Evolutionary conservation across 2,329 filamentous ascomycete genomes (phyloP).

Genomic region (Rachicladosporium sp.): DNA sequence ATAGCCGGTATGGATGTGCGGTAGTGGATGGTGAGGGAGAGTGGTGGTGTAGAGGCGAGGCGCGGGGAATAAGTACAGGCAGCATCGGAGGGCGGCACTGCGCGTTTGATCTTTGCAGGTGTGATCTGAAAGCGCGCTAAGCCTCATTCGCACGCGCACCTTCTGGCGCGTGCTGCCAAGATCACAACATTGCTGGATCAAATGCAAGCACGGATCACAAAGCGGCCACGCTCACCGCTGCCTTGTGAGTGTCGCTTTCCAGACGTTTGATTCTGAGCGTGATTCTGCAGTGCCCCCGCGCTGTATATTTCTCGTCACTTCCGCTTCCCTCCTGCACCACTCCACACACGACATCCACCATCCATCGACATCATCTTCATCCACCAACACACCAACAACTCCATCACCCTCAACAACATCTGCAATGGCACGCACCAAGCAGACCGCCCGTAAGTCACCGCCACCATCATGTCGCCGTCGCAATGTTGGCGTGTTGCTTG

Average conservation of each 20-base stretch:
- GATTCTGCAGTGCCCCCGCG: slow-evolving; percentile 8
- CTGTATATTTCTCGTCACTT: slow-evolving; percentile 6
- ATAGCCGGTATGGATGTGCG: slow-evolving; percentile 4
- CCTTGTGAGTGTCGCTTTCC: slow-evolving; percentile 1
- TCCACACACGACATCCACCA: slow-evolving; percentile 6
- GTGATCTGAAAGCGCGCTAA: slow-evolving; percentile 7
- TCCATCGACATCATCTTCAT: slow-evolving; percentile 11
- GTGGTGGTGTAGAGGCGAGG: slow-evolving; percentile 1
- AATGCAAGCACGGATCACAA: slow-evolving; percentile 4
- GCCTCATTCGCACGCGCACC: slow-evolving; percentile 1
- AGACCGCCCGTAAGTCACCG: slow-evolving; percentile 41
- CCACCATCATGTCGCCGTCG: slow-evolving; percentile 42
- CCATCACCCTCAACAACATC: slow-evolving; percentile 15
- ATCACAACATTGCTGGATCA: slow-evolving; percentile 4
- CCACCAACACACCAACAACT: slow-evolving; percentile 22
- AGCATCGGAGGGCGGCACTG: neutral
- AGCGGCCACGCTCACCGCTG: neutral
- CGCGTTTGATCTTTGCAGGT: slow-evolving; percentile 7
- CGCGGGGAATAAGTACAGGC: slow-evolving; percentile 2
- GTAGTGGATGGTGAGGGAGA: neutral
- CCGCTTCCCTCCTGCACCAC: slow-evolving; percentile 1
- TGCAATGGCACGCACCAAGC: slow-evolving; percentile 43
- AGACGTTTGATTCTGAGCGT: neutral
- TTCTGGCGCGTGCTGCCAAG: neutral
- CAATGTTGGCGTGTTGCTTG: slow-evolving; percentile 31